Evolutionary conservation across 495 filamentous ascomycete genomes (phyloP), one percentile per base, ranked within the genome.

Genomic region (Tuber borchii): DNA sequence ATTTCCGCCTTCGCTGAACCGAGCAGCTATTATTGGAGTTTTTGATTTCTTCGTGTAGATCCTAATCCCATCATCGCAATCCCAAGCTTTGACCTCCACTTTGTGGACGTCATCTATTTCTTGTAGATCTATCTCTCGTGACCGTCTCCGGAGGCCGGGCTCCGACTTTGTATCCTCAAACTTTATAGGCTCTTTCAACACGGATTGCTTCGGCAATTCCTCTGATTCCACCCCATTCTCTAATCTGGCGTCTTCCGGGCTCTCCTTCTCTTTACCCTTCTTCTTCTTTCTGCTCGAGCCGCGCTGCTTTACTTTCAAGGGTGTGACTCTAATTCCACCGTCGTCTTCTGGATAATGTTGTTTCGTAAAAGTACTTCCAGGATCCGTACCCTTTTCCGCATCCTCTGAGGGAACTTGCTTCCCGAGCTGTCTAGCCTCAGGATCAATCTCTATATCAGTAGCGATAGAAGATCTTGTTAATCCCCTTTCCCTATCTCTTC

Each of bases 251-350:
- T 78, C 79, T 40, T 73, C 77, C 16, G 42, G 5, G 44, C 20
- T 42, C 19, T 69, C 31, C 42, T 78, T 80, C 17, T 79, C 80
- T 42, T 82, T 76, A 65, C 76, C 82, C 71, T 81, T 81, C 56
- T 73, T 80, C 70, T 77, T 74, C 40, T 76, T 77, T 12, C 81
- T 78, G 45, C 78, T 78, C 16, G 80, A 82, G 12, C 77, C 74
- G 34, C 79, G 79, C 31, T 79, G 68, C 71, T 82, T 82, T 46
- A 78, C 73, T 51, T 74, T 78, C 72, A 82, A 74, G 12, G 81
- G 81, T 34, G 74, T 44, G 68, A 83, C 74, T 69, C 81, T 81
- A 14, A 83, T 83, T n/a, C 81, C 81, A 16, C 82, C 81, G 8
- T 82, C 81, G 42, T 83, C 81, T 51, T 79, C 80, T 74, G 44